Base-by-base conservation (phyloP, 2,329 filamentous ascomycete species). In the Dactylellina haptotyla region DNA sequence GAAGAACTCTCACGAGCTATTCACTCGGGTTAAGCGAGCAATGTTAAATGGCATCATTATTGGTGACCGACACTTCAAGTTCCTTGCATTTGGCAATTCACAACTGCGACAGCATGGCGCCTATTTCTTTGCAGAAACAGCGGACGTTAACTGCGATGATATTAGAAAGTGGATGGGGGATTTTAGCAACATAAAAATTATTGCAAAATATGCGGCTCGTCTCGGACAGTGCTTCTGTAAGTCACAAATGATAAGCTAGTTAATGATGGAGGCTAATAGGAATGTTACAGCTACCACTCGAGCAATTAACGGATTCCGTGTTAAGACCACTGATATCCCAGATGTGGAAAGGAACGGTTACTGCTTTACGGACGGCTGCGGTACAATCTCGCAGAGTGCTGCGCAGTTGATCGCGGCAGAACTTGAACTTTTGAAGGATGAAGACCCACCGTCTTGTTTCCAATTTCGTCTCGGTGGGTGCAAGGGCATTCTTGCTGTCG, bases 81-180 rank as follows among this genome's bases (percentile, higher is more conserved):
- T 98, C 76, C 86, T 99, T 25, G 95, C 94, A 0, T 97, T 93
- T 81, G 94, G 95, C 0, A 98, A 95, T 80, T 97, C 95, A 0
- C 95, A 99, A 78, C 91, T 99, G 71, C 87, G 94, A 57, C 93
- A 98, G 79, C 89, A 94, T 76, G 91, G 93, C 0, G 93, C 92
- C 0, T 98, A 95, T 79, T 97, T 99, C 81, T 98, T 98, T 80
- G 90, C 91, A 3, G 86, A 90, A 0, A 88, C 87, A 0, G 83
- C 86, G 0, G 83, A 87, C 62, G 79, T 91, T 5, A 89, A 87
- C 1, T 92, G 92, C 59, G 86, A 90, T 16, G 84, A 89, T 54
- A 97, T 99, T 66, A 89, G 94, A 3, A 80, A 84, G 30, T 93
- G 90, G 87, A 96, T 98, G 90, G 95, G 95, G 0, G 83, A 90